Percentiles rank a stretch among this genome's conserved stretches.
Conservation (phyloP, 345 rosid genomes). For the Murraya koenigii region DNA sequence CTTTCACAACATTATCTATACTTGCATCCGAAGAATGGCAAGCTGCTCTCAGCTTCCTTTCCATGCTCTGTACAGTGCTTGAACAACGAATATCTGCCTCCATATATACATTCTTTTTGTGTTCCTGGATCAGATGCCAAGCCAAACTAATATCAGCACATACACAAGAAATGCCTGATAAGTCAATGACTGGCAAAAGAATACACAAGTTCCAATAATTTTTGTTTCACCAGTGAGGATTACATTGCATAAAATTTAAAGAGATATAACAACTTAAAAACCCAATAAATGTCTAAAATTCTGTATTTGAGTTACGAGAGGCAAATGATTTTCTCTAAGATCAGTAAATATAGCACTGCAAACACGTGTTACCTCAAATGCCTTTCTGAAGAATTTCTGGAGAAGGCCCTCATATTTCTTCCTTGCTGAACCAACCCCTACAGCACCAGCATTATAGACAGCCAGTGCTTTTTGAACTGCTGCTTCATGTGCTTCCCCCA, state of each 20-base stretch:
- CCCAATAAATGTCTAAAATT: background rate
- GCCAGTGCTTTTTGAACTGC: conserved; percentile 73
- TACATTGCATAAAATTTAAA: background rate
- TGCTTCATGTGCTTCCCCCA: conserved; percentile 91
- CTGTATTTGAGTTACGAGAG: background rate
- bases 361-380: conserved; percentile 63
- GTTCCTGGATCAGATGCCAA: conserved; percentile 55
- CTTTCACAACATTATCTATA: conserved; percentile 79
- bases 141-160: background rate
- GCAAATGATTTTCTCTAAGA: background rate
- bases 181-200: background rate
- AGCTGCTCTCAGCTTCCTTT: conserved; percentile 84
- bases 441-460: conserved; percentile 69
- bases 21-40: conserved; percentile 84
- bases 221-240: background rate
- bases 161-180: background rate
- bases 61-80: conserved; percentile 77
- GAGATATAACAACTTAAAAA: background rate
- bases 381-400: conserved; percentile 75
- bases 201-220: background rate
- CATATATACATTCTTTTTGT: conserved; percentile 73
- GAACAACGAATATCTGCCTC: conserved; percentile 87
- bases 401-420: conserved; percentile 87
- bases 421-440: conserved; percentile 74
- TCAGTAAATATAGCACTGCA: background rate